Conservation (phyloP, 345 rosid species). For the Aquilaria yunnanensis region DNA sequence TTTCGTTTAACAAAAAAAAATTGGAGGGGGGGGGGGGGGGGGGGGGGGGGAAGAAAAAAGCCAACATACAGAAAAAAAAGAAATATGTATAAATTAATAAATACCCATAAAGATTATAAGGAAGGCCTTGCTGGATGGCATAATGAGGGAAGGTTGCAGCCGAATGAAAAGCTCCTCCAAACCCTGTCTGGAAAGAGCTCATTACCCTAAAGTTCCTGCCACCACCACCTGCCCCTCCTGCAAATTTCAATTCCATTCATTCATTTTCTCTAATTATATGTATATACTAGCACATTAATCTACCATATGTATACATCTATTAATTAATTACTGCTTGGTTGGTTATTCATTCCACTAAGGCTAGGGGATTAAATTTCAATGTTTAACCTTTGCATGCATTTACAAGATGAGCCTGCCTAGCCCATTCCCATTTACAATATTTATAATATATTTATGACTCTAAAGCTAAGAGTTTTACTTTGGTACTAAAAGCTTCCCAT, state of each 20-base stretch:
- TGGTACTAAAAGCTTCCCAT: neutral
- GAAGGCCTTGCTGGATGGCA: conserved; percentile 76
- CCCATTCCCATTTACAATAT: too few species aligned
- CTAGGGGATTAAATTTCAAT: too few species aligned
- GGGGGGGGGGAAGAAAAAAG: neutral
- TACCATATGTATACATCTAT: too few species aligned
- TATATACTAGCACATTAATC: too few species aligned
- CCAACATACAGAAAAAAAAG: neutral
- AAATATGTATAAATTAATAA: conserved; percentile 4
- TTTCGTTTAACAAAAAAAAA: neutral
- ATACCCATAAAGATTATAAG: conserved; percentile 76
- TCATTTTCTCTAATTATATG: too few species aligned
- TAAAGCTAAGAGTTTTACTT: too few species aligned
- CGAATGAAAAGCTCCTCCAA: conserved; percentile 64
- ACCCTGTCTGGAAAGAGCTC: conserved; percentile 71
- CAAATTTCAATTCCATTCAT: too few species aligned
- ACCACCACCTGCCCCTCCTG: conserved; percentile 31
- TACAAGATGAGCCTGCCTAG: too few species aligned
- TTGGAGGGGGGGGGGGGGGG: neutral
- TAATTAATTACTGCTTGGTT: too few species aligned
- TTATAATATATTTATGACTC: too few species aligned
- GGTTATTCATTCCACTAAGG: neutral
- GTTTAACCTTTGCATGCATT: too few species aligned
- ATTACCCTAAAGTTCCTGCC: conserved; percentile 67
- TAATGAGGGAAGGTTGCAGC: conserved; percentile 83